phyloP scores from a whole-genome alignment of 2,329 filamentous ascomycete species.

The Talaromyces amestolkiae region DNA sequence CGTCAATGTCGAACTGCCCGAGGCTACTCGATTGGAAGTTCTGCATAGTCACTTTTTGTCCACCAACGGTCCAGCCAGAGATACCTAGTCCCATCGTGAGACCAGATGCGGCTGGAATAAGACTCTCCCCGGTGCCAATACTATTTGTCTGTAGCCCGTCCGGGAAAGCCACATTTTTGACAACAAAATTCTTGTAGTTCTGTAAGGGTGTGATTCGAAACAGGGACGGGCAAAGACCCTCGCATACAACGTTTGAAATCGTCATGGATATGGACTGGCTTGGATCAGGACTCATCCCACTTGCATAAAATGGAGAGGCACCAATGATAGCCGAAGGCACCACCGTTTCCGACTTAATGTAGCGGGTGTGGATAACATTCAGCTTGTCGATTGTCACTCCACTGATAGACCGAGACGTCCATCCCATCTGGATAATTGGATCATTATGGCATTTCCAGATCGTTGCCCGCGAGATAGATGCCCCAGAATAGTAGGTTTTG shows the following conservation, averaged over 20 bases:
- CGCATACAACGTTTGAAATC: constrained; percentile 9
- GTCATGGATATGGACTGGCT: constrained; percentile 1
- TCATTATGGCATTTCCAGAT: constrained; percentile 40
- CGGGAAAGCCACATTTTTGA: neutral
- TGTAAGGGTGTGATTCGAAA: constrained; percentile 7
- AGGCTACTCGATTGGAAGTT: neutral
- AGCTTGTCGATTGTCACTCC: constrained; percentile 25
- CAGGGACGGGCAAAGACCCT: constrained; percentile 10
- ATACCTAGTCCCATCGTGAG: neutral
- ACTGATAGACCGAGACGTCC: constrained; percentile 31
- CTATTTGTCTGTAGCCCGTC: neutral
- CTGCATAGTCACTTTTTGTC: neutral
- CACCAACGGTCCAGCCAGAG: neutral
- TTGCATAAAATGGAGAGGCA: neutral
- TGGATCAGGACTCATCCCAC: neutral
- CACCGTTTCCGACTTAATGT: neutral
- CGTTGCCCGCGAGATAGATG: constrained; percentile 35
- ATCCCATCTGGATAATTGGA: constrained; percentile 39
- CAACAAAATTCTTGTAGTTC: neutral
- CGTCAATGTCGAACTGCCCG: neutral
- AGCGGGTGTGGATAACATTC: constrained; percentile 12
- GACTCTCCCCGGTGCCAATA: neutral
- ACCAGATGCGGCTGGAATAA: neutral
- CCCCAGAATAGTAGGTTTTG: constrained; percentile 41
- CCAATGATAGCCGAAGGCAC: constrained; percentile 1